A percentile compares a stretch with the other conserved stretches of the same genome.
These are phyloP conservation scores for Strobilomyces echinocephalus DNA, from an alignment of 768 basidiomycete genomes.

Conservation along the genomic window DNA sequence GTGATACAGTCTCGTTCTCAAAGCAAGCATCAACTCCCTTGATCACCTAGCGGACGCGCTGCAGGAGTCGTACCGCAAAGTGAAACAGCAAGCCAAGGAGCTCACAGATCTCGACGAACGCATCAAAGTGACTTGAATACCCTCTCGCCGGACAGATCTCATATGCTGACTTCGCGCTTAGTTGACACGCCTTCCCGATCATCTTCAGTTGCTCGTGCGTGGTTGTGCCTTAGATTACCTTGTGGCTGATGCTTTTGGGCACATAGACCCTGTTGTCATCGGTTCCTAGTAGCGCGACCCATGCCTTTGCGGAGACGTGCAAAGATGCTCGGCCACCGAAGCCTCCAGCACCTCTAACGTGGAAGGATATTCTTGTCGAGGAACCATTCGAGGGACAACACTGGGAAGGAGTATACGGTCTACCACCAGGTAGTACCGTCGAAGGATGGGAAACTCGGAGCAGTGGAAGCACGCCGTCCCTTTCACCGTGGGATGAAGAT, in stretches of 20 bases:
- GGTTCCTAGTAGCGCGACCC: slow-evolving; percentile 46
- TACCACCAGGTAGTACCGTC: slow-evolving; percentile 44
- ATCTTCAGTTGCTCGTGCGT: slow-evolving; percentile 68
- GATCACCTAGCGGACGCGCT: slow-evolving; percentile 61
- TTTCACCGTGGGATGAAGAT: slow-evolving; percentile 62
- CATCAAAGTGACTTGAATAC: slow-evolving; percentile 45
- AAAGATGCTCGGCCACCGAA: slow-evolving; percentile 35
- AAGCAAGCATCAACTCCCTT: slow-evolving; percentile 64
- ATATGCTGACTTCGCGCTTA: slow-evolving; percentile 22
- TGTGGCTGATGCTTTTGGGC: slow-evolving; percentile 2
- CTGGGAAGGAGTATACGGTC: slow-evolving; percentile 70
- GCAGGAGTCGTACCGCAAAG: slow-evolving; percentile 43
- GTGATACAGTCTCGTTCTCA: slow-evolving; percentile 49
- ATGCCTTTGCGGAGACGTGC: slow-evolving; percentile 50
- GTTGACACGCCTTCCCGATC: slow-evolving; percentile 61
- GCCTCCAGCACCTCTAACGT: slow-evolving; percentile 47
- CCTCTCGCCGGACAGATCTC: not conserved
- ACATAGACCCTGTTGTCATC: slow-evolving; percentile 52
- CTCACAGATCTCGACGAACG: slow-evolving; percentile 60
- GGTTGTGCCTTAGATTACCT: too few relatives aligned
- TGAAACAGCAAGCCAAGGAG: slow-evolving; percentile 47
- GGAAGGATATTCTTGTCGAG: slow-evolving; percentile 75
- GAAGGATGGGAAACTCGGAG: slow-evolving; percentile 43
- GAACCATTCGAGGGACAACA: slow-evolving; percentile 85
- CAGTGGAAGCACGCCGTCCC: slow-evolving; percentile 59